Evolutionary conservation across 2,329 filamentous ascomycete genomes (phyloP), one percentile per base, ranked within the genome.

Genomic region (Aspergillus spinulosporus): DNA sequence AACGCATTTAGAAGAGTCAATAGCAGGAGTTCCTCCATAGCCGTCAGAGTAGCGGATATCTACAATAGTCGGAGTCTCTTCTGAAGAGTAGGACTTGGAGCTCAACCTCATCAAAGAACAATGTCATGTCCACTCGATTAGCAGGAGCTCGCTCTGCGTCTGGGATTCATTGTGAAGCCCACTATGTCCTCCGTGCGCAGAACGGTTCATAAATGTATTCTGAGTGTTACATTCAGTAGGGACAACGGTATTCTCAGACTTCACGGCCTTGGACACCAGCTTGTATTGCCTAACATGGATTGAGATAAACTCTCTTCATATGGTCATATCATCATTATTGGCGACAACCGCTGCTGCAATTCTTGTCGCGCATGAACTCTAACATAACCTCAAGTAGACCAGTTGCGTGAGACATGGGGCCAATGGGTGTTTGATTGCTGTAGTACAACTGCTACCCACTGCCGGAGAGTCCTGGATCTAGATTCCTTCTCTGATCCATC

Each of bases 191-290:
- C 82, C 37, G 69, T 51, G 0, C 81, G 82, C 0, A 82, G 82
- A 2, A 76, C 72, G 54, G 78, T 21, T 74, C 2, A 85, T 72
- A 59, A 79, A 85, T 0, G 80, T 78, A 61, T 85, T 83, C 34
- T 74, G 71, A 2, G 85, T 75, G 0, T 66, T 60, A 54, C 82
- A 81, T 0, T 82, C 77, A 0, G 63, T 61, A 52, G 81, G 80
- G 5, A 84, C 65, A 0, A 71, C 74, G 6, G 66, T 64, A 64
- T 85, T 83, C 52, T 82, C 83, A 0, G 74, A 74, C 58, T 84
- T 74, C 31, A 85, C 83, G 21, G 83, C 82, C 59, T 86, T 86
- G 75, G 63, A 85, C 83, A 0, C 83, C 83, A 0, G 80, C 81
- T 2, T 81, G 62, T 1, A 84, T 54, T 1, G 75, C 77, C 1